Base-by-base conservation (phyloP, 208 protist species). In the Trypanosoma melophagium region DNA sequence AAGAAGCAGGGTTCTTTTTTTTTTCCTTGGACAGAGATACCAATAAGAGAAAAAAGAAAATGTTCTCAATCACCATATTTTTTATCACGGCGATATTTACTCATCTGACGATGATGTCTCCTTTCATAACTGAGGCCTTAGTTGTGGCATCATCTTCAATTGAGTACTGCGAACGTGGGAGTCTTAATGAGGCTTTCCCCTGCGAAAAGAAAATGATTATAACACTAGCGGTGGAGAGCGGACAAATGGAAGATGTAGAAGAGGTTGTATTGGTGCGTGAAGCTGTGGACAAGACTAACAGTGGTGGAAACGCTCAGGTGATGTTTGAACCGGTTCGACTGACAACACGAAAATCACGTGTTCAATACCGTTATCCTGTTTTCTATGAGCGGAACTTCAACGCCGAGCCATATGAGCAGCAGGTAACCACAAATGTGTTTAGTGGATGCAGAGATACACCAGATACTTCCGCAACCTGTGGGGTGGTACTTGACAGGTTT, bases 351-450 rank as follows among this genome's bases (percentile, higher is more conserved):
- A 85, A 88, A 45, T 86, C 77, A 54, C 63, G 56, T 9, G 87
- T 93, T 24, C 74, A 77, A 22, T 91, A 92, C 77, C 79, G 77
- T 61, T 94, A 96, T 69, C 91, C 91, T 7, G 17, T 96, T 21
- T 89, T 83, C 65, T 96, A 94, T 72, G 71, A 77, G 40, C 79
- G 82, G 49, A 84, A 90, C 77, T 96, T 86, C 69, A 96, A 96
- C 66, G 80, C 86, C 2, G 80, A 96, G 66, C 88, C 91, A 3
- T 92, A 86, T 65, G 91, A 96, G 66, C 62, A 81, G 41, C 70
- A 75, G 8, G 79, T 94, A 50, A 59, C 56, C 25, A 80, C 79
- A 21, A 71, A 40, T 35, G 28, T 92, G 44, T 40, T 90, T 31
- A 65, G 73, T 16, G 75, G 81, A 57, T 96, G 91, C 74, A 82